Percentiles rank a stretch among this genome's conserved stretches.
These are phyloP conservation scores for Aphanomyces stellatus DNA, from an alignment of 352 stramenopile species.

Conservation along the genomic window DNA sequence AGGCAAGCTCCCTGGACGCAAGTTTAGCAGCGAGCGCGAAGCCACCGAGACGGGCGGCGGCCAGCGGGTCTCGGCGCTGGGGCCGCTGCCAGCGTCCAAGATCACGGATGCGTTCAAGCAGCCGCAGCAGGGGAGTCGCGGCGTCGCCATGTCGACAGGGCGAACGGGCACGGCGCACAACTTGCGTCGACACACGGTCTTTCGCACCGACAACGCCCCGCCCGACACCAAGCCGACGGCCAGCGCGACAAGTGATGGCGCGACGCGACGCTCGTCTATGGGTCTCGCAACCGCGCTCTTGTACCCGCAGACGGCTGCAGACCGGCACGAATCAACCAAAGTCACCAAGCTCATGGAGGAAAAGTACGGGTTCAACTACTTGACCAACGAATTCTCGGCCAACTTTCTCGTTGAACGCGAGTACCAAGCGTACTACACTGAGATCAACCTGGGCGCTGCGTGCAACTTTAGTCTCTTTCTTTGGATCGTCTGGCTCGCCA, in stretches of 20 bases:
- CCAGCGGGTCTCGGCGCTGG: background rate
- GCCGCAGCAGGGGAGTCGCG: background rate
- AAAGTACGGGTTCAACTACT: slow-evolving; percentile 74
- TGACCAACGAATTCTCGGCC: slow-evolving; percentile 64
- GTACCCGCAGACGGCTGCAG: slow-evolving; percentile 54
- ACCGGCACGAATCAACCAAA: slow-evolving; percentile 59
- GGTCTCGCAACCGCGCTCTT: slow-evolving; percentile 52
- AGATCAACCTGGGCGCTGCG: slow-evolving; percentile 54
- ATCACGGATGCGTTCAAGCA: background rate
- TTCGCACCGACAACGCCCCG: background rate
- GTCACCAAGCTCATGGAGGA: slow-evolving; percentile 59
- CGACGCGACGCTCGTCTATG: slow-evolving; percentile 42
- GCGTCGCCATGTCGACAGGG: background rate
- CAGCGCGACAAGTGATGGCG: slow-evolving; percentile 20
- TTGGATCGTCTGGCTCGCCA: slow-evolving; percentile 45
- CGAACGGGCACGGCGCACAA: background rate
- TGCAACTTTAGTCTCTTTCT: slow-evolving; percentile 50
- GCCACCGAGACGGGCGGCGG: background rate
- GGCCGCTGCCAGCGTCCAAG: background rate
- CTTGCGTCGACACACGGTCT: background rate
- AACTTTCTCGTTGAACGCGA: slow-evolving; percentile 53
- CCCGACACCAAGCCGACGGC: background rate
- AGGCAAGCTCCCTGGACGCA: background rate
- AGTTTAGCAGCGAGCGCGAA: background rate
- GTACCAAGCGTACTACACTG: slow-evolving; percentile 67